phyloP scores from a whole-genome alignment of 768 basidiomycete species.

The Crassisporium funariophilum region DNA sequence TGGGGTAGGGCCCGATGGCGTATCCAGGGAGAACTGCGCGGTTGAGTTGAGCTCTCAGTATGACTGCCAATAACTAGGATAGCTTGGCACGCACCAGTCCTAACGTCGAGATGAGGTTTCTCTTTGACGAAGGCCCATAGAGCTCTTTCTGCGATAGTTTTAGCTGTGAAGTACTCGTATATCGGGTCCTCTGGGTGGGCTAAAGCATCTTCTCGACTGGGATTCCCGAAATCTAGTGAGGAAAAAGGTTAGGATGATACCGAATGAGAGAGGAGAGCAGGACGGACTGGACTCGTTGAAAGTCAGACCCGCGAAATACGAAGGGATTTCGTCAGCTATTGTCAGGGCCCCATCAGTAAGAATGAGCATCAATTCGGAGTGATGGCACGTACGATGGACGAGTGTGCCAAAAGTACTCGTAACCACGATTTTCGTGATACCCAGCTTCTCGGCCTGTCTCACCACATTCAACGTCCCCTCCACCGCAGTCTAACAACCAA shows the following conservation, averaged over 20 bases:
- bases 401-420: constrained; percentile 30
- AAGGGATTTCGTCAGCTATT: no score
- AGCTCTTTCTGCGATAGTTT: constrained; percentile 38
- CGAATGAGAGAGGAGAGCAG: no score
- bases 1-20: constrained; percentile 1
- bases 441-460: constrained; percentile 34
- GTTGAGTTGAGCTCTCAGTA: constrained; percentile 13
- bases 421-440: constrained; percentile 33
- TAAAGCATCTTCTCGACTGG: no score
- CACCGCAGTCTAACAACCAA: constrained; percentile 38
- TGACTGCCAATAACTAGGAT: no score
- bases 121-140: constrained; percentile 41
- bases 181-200: constrained; percentile 11
- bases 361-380: no score
- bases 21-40: neutral
- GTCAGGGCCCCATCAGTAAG: no score
- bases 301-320: no score
- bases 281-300: no score
- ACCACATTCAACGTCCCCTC: constrained; percentile 40
- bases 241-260: no score
- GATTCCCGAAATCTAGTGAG: no score
- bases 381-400: constrained; percentile 27
- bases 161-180: constrained; percentile 36
- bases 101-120: constrained; percentile 39
- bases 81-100: no score